Base-by-base conservation (phyloP, 1,139 yeast genomes). In the Kodamaea plutei region DNA sequence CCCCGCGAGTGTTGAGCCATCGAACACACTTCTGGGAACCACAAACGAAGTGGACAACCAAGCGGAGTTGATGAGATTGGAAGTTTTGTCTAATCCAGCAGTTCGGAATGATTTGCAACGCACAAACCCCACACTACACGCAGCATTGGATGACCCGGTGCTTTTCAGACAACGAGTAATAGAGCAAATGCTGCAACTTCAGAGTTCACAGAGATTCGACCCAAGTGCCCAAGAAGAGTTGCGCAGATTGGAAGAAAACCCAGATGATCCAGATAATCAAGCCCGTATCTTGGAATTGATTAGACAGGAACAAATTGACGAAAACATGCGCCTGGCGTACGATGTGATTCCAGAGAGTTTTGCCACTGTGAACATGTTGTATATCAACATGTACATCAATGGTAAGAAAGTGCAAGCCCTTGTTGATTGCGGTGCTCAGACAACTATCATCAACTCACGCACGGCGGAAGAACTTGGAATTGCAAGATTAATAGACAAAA, bases 361-460 rank as follows among this genome's bases (percentile, higher is more conserved):
- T 56, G 80, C 89, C 0, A 60, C 73, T 1, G 93, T 91, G 4
- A 75, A 76, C 24, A 88, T 93, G 96, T 68, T 91, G 31, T 89
- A 80, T 58, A 77, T 91, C 12, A 69, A 80, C 35, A 69, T 88
- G 31, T 78, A 76, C 39, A 82, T 91, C 15, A 88, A 89, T 48
- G 91, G 93, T 1, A 69, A 72, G 29, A 76, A 79, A 15, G 84
- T 88, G 6, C 85, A 85, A 53, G 97, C 97, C 0, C 85, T 91
- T 63, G 95, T 91, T 8, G 99, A 91, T 53, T 79, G 96, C 0
- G 98, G 99, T 2, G 98, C 99, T 1, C 96, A 88, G 54, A 69
- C 78, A 25, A 88, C 98, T 0, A 81, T 89, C 30, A 82, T 69
- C n/a, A 78, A 88, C 13, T 84, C 95, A 1, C 60, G 64, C 25